Conservation (phyloP, 176 grass and related monocot genomes). For the Paspalum notatum region DNA sequence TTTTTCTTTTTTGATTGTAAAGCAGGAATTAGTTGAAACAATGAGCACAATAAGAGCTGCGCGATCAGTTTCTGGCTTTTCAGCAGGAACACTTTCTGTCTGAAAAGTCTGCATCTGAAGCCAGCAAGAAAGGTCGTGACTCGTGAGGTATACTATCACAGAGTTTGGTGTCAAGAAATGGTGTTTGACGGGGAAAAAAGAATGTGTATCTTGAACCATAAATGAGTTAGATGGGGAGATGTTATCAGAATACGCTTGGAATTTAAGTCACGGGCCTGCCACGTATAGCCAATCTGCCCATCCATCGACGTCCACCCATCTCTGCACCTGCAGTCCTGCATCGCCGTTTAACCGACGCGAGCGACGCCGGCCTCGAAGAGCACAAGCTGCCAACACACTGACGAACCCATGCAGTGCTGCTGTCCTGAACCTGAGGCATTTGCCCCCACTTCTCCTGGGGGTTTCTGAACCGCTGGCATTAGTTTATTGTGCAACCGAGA, state of each 20-base stretch:
- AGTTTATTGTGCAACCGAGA: conserved; percentile 21
- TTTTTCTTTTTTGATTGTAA: no score
- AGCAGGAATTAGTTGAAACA: neutral
- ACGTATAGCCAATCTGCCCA: conserved; percentile 16
- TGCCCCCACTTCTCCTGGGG: neutral
- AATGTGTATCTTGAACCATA: neutral
- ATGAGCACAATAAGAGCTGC: neutral
- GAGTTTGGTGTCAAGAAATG: conserved; percentile 31
- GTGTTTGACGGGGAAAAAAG: no score
- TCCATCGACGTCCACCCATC: neutral
- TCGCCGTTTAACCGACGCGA: conserved; percentile 25
- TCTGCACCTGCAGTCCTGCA: neutral
- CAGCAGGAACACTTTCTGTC: neutral
- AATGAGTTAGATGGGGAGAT: conserved; percentile 59
- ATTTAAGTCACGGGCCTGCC: conserved; percentile 57
- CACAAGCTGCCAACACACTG: conserved; percentile 12
- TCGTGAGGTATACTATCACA: neutral
- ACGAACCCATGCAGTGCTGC: conserved; percentile 1
- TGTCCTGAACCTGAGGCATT: conserved; percentile 22
- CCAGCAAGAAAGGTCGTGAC: conserved; percentile 1
- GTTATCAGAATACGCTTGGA: conserved; percentile 58
- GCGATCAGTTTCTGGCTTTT: neutral
- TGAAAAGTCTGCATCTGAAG: neutral
- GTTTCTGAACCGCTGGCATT: conserved; percentile 4
- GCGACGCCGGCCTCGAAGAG: neutral